These are phyloP conservation scores for Chlorophyllum brunneum DNA, from an alignment of 768 basidiomycete species.

Conservation along the genomic window DNA sequence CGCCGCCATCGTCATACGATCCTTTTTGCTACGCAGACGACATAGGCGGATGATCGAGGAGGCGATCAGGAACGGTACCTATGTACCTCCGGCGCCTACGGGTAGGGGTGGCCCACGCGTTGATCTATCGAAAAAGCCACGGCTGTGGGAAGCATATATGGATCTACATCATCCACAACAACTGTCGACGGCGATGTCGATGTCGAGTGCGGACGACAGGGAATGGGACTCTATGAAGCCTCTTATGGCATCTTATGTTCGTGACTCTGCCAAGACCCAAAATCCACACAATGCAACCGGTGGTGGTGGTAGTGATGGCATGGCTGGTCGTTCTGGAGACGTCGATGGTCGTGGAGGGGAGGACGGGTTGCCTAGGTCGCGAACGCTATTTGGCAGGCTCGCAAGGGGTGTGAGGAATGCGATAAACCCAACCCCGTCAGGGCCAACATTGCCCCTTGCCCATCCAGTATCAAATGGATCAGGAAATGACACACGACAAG, in stretches of 20 bases:
- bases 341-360: not conserved
- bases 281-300: not conserved
- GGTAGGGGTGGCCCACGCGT: conserved; percentile 23
- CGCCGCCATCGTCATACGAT: conserved; percentile 61
- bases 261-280: not conserved
- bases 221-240: conserved; percentile 21
- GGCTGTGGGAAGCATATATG: conserved; percentile 43
- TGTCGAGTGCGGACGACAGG: conserved; percentile 6
- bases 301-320: not conserved
- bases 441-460: not conserved
- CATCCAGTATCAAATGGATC: not conserved
- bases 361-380: not conserved
- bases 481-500: conserved; percentile 1
- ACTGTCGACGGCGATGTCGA: not conserved
- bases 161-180: conserved; percentile 19
- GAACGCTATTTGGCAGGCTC: not conserved
- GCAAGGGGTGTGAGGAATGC: not conserved
- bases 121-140: conserved; percentile 44
- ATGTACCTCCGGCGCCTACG: conserved; percentile 36
- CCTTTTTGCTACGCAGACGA: conserved; percentile 58
- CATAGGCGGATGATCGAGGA: conserved; percentile 57
- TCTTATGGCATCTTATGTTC: conserved; percentile 14
- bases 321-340: not conserved
- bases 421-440: not conserved
- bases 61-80: conserved; percentile 62